phyloP scores from a whole-genome alignment of 352 stramenopile genomes.

The Globisporangium middletonii region DNA sequence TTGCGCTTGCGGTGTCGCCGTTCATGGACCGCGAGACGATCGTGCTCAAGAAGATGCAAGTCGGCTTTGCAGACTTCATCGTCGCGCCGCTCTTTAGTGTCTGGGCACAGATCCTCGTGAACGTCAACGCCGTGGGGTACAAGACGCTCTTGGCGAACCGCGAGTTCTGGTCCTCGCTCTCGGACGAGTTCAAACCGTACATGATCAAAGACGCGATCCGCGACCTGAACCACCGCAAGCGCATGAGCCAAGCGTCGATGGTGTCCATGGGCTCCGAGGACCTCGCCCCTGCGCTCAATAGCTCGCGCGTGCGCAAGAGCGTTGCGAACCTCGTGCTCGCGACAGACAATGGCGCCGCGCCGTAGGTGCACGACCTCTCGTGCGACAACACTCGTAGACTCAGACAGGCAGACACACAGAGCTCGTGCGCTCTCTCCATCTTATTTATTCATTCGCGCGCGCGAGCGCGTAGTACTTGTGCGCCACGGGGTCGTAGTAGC shows the following conservation, averaged over 20 bases:
- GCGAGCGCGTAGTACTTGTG: slow-evolving; percentile 86
- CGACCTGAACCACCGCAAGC: slow-evolving; percentile 37
- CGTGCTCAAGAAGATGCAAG: slow-evolving; percentile 90
- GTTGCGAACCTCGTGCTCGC: slow-evolving; percentile 12
- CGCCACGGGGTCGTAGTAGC: slow-evolving; percentile 73
- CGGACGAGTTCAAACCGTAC: slow-evolving; percentile 81
- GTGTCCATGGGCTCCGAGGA: neutral
- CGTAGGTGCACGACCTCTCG: neutral
- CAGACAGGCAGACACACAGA: neutral
- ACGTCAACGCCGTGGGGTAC: slow-evolving; percentile 62
- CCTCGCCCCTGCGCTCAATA: neutral
- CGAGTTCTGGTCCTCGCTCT: slow-evolving; percentile 75
- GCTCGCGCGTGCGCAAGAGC: slow-evolving; percentile 8
- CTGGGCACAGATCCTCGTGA: slow-evolving; percentile 76
- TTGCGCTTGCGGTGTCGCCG: slow-evolving; percentile 84
- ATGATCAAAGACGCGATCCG: slow-evolving; percentile 78
- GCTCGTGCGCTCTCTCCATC: neutral
- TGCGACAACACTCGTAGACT: neutral
- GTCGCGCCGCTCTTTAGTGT: slow-evolving; percentile 83
- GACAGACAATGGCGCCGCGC: slow-evolving; percentile 2
- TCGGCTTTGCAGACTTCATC: slow-evolving; percentile 95
- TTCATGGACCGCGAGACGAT: slow-evolving; percentile 93
- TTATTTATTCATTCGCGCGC: slow-evolving; percentile 31
- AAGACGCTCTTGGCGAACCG: slow-evolving; percentile 67
- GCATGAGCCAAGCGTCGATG: slow-evolving; percentile 21